Conservation (phyloP, 257 asterid species). For the Penstemon newberryi region DNA sequence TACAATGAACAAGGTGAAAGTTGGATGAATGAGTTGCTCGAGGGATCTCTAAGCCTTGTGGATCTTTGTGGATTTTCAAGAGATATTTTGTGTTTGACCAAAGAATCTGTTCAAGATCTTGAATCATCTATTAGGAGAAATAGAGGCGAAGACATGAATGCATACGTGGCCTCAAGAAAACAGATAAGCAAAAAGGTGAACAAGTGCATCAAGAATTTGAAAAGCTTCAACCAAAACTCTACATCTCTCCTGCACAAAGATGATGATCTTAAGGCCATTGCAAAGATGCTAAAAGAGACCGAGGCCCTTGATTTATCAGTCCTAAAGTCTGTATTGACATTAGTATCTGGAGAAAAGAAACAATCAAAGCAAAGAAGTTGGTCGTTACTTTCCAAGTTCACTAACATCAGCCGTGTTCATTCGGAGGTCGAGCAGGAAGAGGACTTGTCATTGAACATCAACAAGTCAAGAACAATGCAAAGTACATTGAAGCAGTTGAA, state of each 20-base stretch:
- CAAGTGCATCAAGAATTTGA: slow-evolving; percentile 23
- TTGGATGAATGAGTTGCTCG: slow-evolving; percentile 29
- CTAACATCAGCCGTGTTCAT: slow-evolving; percentile 16
- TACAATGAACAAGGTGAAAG: slow-evolving; percentile 12
- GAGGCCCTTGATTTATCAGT: slow-evolving; percentile 13
- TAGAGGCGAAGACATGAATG: slow-evolving; percentile 17
- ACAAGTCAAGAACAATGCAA: slow-evolving; percentile 2
- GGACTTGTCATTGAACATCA: neutral
- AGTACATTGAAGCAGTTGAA: slow-evolving; percentile 9
- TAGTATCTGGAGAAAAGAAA: slow-evolving; percentile 8
- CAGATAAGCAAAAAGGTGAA: slow-evolving; percentile 21
- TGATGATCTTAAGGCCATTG: neutral
- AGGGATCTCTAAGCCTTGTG: slow-evolving; percentile 32
- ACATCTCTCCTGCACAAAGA: too few relatives aligned
- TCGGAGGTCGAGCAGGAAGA: neutral
- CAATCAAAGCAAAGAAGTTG: slow-evolving; percentile 21
- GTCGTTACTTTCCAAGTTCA: slow-evolving; percentile 26
- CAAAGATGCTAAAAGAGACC: slow-evolving; percentile 17
- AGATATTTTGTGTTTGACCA: slow-evolving; percentile 28
- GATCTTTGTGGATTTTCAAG: slow-evolving; percentile 30
- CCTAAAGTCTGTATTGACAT: slow-evolving; percentile 21
- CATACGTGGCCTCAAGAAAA: slow-evolving; percentile 29
- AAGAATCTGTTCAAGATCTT: slow-evolving; percentile 31
- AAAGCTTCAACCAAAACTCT: neutral
- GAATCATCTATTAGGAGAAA: slow-evolving; percentile 34